phyloP scores from a whole-genome alignment of 805 yeast species.

The Hanseniaspora vineae region DNA sequence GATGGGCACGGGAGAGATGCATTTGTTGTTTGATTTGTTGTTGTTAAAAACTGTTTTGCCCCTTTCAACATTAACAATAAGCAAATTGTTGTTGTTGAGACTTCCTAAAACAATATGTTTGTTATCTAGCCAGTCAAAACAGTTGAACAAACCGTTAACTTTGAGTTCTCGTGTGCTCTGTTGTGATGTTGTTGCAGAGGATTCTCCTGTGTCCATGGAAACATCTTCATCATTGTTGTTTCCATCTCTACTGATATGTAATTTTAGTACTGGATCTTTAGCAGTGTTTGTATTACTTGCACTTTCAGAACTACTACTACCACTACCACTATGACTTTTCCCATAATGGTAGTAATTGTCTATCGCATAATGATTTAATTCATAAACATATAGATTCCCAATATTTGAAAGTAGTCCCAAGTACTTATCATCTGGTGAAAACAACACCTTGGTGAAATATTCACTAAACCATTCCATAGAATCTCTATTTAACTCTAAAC shows the following conservation, averaged over 20 bases:
- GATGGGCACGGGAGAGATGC: too few species aligned
- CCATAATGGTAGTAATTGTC: neutral
- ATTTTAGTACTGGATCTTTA: too few species aligned
- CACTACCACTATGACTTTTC: neutral
- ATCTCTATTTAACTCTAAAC: too few species aligned
- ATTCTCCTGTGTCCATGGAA: neutral
- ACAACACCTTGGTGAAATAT: neutral
- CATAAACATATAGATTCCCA: neutral
- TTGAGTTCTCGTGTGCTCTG: neutral
- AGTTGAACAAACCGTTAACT: neutral
- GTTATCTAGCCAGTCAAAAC: neutral
- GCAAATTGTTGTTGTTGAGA: too few species aligned
- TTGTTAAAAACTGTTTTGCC: too few species aligned
- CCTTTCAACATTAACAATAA: too few species aligned
- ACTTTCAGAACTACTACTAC: too few species aligned
- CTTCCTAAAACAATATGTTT: neutral
- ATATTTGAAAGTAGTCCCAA: neutral
- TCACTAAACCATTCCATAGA: neutral
- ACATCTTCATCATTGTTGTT: neutral
- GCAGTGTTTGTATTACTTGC: too few species aligned
- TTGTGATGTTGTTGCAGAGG: neutral
- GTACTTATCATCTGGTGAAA: neutral
- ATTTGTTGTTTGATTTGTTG: too few species aligned
- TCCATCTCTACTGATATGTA: too few species aligned
- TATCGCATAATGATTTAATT: neutral